phyloP scores from a whole-genome alignment of 805 yeast genomes.

The Sugiyamaella qingdaonensis region DNA sequence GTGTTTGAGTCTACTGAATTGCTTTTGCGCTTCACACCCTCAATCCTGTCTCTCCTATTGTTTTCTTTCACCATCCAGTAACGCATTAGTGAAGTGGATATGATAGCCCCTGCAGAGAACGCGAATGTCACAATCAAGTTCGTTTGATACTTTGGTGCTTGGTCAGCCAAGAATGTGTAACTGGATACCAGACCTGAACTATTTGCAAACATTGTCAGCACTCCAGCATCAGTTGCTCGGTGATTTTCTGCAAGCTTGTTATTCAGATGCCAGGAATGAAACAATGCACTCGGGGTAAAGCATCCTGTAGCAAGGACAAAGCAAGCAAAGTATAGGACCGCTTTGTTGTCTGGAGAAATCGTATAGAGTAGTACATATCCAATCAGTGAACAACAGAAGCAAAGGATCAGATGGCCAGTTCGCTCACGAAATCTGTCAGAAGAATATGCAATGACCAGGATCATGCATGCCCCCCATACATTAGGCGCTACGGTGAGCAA shows the following conservation, averaged over 20 bases:
- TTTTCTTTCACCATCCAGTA: background rate
- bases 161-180: conserved; percentile 46
- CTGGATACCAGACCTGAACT: conserved; percentile 48
- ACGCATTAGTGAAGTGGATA: background rate
- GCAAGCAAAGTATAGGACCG: conserved; percentile 52
- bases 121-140: conserved; percentile 40
- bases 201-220: conserved; percentile 61
- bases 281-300: conserved; percentile 54
- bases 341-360: conserved; percentile 33
- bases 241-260: conserved; percentile 56
- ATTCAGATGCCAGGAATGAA: conserved; percentile 54
- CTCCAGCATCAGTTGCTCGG: conserved; percentile 50
- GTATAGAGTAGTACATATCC: conserved; percentile 46
- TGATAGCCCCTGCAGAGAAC: background rate
- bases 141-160: conserved; percentile 46
- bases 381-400: conserved; percentile 29
- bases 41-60: conserved; percentile 1
- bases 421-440: conserved; percentile 34
- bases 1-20: background rate
- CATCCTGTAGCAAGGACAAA: conserved; percentile 51
- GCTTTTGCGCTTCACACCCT: background rate
- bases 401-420: conserved; percentile 25
- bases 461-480: conserved; percentile 44
- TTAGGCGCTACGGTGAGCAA: conserved; percentile 44
- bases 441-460: conserved; percentile 20